Conservation (phyloP, 768 basidiomycete genomes). For the Boletus rex-veris region DNA sequence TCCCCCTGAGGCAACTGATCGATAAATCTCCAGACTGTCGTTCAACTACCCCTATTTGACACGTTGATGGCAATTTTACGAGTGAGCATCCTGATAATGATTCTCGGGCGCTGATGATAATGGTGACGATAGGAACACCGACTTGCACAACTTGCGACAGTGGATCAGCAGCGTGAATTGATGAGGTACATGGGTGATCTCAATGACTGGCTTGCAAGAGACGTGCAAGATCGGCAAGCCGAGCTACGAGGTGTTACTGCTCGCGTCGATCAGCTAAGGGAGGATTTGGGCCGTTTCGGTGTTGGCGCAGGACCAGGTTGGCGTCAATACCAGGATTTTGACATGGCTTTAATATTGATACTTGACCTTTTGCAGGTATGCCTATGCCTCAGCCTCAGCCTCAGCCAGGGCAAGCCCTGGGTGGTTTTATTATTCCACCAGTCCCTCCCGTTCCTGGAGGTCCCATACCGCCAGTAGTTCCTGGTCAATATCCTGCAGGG, state of each 20-base stretch:
- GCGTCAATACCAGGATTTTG: conserved; percentile 3
- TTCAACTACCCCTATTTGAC: conserved; percentile 65
- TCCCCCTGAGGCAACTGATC: neutral
- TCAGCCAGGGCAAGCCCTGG: conserved; percentile 6
- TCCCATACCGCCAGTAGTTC: conserved; percentile 18
- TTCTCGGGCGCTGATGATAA: conserved; percentile 6
- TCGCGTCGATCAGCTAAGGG: conserved; percentile 50
- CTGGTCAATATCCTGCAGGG: conserved; percentile 14
- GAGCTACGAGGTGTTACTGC: conserved; percentile 66
- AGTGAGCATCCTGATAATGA: conserved; percentile 36
- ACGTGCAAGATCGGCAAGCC: conserved; percentile 73
- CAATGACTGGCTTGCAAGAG: conserved; percentile 77
- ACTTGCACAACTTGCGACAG: conserved; percentile 65
- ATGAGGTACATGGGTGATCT: conserved; percentile 75
- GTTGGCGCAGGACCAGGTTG: conserved; percentile 40
- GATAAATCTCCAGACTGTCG: conserved; percentile 44
- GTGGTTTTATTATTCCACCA: conserved; percentile 23
- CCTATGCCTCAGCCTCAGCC: conserved; percentile 26
- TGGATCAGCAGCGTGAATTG: conserved; percentile 75
- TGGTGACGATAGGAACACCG: conserved; percentile 61
- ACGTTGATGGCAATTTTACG: conserved; percentile 67
- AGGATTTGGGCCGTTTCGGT: conserved; percentile 44
- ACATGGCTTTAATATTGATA: neutral
- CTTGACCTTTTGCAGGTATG: conserved; percentile 11
- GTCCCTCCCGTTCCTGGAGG: conserved; percentile 14